These are phyloP conservation scores for Monilinia vaccinii-corymbosi DNA, from an alignment of 2,329 filamentous ascomycete species.

Conservation along the genomic window DNA sequence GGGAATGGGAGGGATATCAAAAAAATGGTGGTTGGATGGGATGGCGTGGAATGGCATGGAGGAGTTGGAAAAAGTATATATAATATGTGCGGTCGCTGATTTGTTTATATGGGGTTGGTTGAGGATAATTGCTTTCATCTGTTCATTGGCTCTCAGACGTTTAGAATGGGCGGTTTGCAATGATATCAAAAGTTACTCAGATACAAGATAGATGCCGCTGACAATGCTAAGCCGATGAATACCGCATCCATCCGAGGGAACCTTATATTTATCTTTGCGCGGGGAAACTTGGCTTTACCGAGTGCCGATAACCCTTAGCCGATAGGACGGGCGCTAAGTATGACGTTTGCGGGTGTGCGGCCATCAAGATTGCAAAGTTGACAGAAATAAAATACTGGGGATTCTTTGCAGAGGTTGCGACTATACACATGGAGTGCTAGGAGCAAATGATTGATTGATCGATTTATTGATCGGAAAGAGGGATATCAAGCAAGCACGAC, in stretches of 20 bases:
- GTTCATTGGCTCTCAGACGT: neutral
- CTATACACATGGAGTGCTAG: neutral
- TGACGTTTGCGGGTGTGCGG: slow-evolving; percentile 2
- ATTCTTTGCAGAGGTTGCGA: neutral
- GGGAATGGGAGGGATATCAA: neutral
- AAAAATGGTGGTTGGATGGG: neutral
- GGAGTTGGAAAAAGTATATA: slow-evolving; percentile 3
- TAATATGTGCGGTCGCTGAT: neutral
- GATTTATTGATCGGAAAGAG: neutral
- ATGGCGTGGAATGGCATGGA: neutral
- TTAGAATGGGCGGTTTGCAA: neutral
- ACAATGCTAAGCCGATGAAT: slow-evolving; percentile 1
- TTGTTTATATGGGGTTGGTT: neutral
- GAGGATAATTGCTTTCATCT: neutral
- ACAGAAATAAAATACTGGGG: neutral
- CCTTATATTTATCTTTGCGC: neutral
- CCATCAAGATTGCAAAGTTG: neutral
- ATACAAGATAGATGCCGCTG: neutral
- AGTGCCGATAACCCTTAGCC: neutral
- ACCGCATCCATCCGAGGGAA: neutral
- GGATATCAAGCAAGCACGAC: neutral
- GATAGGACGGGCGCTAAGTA: slow-evolving; percentile 1
- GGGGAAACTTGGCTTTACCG: neutral
- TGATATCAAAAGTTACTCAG: neutral
- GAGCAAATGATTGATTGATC: neutral